phyloP scores from a whole-genome alignment of 306 rosid species.

The Quercus robur region DNA sequence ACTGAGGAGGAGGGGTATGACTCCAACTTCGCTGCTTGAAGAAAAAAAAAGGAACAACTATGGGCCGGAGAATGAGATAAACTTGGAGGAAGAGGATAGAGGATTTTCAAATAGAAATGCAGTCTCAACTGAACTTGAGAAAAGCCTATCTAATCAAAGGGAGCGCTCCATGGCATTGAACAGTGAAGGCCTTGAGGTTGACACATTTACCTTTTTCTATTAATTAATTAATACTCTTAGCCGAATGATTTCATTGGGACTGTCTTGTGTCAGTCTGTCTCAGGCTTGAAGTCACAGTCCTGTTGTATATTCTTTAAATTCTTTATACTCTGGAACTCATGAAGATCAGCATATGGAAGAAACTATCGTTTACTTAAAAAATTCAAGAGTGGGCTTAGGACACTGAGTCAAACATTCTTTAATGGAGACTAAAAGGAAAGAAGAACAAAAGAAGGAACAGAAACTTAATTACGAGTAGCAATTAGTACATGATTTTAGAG shows the following conservation, averaged over 20 bases:
- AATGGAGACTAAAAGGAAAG: background rate
- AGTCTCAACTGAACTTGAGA: constrained; percentile 72
- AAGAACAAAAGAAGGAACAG: background rate
- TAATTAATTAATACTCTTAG: constrained; percentile 3
- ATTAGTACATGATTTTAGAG: background rate
- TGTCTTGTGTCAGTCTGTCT: background rate
- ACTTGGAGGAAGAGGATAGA: constrained; percentile 48
- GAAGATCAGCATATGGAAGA: background rate
- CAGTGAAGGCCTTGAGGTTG: constrained; percentile 99
- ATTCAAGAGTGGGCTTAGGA: background rate
- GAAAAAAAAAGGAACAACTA: constrained; percentile 55
- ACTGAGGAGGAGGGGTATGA: constrained; percentile 88
- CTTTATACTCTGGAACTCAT: background rate
- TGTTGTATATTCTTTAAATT: background rate
- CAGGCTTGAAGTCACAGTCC: background rate
- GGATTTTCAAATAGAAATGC: constrained; percentile 56
- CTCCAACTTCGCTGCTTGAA: constrained; percentile 89
- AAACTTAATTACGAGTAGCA: background rate
- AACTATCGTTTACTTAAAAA: background rate
- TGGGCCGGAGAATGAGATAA: constrained; percentile 55
- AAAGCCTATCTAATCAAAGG: constrained; percentile 74
- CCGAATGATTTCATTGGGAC: constrained; percentile 6
- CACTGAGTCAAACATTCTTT: background rate
- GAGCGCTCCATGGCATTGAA: constrained; percentile 89
- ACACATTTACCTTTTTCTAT: constrained; percentile 17